A percentile compares a stretch with the other conserved stretches of the same genome.
phyloP scores from a whole-genome alignment of 768 basidiomycete species.

The Rhizopogon vulgaris region DNA sequence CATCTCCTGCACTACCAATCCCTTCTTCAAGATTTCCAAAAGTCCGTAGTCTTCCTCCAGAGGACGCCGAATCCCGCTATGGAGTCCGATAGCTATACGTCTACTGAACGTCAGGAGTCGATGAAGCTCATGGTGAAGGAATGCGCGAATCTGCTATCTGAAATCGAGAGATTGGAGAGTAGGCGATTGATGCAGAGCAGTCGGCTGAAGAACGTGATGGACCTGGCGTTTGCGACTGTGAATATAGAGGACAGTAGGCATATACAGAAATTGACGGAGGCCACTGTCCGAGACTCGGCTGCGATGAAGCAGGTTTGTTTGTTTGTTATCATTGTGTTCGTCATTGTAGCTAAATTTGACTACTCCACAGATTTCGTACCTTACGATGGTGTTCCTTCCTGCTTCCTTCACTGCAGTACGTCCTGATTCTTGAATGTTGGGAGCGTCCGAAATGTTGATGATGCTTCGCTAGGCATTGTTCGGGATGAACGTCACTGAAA shows the following conservation, averaged over 20 bases:
- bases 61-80: conserved; percentile 46
- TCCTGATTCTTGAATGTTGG: neutral
- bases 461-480: conserved; percentile 21
- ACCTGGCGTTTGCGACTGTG: conserved; percentile 43
- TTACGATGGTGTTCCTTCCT: conserved; percentile 55
- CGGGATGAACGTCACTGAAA: conserved; percentile 23
- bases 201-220: conserved; percentile 20
- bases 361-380: conserved; percentile 38
- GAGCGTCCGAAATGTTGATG: conserved; percentile 1
- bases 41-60: conserved; percentile 43
- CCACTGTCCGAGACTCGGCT: conserved; percentile 6
- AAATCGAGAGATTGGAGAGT: conserved; percentile 40
- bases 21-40: conserved; percentile 48
- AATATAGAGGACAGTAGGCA: conserved; percentile 41
- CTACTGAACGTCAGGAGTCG: neutral
- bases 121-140: conserved; percentile 5
- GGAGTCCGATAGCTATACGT: conserved; percentile 17
- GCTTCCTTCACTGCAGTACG: conserved; percentile 35
- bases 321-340: neutral
- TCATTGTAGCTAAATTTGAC: neutral
- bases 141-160: conserved; percentile 29
- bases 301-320: conserved; percentile 17
- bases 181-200: conserved; percentile 24
- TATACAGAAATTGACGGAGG: conserved; percentile 4
- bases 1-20: conserved; percentile 51